Conservation (phyloP, 768 basidiomycete species). For the Leccinum aurantiacum region DNA sequence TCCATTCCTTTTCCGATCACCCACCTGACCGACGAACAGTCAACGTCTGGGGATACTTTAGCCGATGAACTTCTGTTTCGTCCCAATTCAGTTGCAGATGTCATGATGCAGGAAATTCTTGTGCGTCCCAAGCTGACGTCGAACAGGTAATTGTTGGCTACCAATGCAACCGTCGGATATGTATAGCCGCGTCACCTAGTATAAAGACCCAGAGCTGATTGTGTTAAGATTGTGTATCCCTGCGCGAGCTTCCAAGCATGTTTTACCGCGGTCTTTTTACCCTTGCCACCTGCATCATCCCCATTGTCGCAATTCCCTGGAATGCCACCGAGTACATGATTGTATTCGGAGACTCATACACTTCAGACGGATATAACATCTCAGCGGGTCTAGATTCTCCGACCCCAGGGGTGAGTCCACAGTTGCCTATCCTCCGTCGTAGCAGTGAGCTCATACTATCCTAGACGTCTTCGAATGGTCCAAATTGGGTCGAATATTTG, state of each 20-base stretch:
- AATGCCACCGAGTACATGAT: conserved; percentile 54
- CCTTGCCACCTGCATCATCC: conserved; percentile 3
- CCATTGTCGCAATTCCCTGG: conserved; percentile 41
- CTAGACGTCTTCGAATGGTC: conserved; percentile 61
- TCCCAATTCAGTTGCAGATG: too few relatives aligned
- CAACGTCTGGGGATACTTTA: too few relatives aligned
- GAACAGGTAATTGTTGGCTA: too few relatives aligned
- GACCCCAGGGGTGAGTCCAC: conserved; percentile 46
- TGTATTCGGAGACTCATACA: conserved; percentile 66
- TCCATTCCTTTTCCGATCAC: too few relatives aligned
- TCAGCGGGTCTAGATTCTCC: conserved; percentile 54
- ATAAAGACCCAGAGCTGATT: conserved; percentile 1
- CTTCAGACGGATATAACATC: conserved; percentile 57
- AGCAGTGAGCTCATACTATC: conserved; percentile 3
- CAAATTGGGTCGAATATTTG: conserved; percentile 59
- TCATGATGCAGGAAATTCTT: too few relatives aligned
- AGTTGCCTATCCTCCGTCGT: background rate
- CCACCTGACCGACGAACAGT: too few relatives aligned
- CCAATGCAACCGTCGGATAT: too few relatives aligned
- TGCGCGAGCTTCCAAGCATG: conserved; percentile 11
- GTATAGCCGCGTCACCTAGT: conserved; percentile 1
- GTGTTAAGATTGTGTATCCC: background rate
- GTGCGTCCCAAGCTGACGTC: too few relatives aligned
- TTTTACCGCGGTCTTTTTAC: conserved; percentile 2
- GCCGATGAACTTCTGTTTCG: too few relatives aligned